Percentiles rank a stretch among this genome's conserved stretches.
phyloP scores from a whole-genome alignment of 73 alveolate genomes.

The Durusdinium trenchii region DNA sequence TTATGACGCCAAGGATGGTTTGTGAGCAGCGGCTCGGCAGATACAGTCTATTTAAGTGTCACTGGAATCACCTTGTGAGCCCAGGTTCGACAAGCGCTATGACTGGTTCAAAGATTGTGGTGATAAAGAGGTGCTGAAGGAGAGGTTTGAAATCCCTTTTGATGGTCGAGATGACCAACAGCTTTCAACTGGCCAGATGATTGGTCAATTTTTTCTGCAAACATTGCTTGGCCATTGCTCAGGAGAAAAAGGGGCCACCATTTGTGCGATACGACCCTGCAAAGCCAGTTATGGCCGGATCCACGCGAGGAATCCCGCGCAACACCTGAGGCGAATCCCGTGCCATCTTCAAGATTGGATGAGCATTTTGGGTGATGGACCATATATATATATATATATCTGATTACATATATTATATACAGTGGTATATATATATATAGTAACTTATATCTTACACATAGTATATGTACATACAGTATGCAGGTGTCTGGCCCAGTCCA shows the following conservation, averaged over 20 bases:
- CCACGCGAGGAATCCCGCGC: slow-evolving; percentile 77
- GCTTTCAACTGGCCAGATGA: background rate
- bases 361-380: too few species aligned
- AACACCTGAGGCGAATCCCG: background rate
- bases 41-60: background rate
- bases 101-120: slow-evolving; percentile 89
- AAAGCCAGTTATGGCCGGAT: slow-evolving; percentile 84
- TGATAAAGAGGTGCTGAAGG: slow-evolving; percentile 84
- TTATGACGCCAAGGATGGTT: slow-evolving; percentile 69
- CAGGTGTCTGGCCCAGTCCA: too few species aligned
- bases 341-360: too few species aligned
- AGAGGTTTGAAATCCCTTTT: background rate
- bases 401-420: too few species aligned
- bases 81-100: slow-evolving; percentile 76
- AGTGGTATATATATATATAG: background rate
- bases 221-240: background rate
- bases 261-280: slow-evolving; percentile 83
- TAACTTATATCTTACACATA: too few species aligned
- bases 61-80: background rate
- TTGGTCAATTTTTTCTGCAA: background rate
- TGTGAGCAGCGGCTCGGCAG: slow-evolving; percentile 75
- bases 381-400: too few species aligned
- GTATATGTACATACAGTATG: background rate
- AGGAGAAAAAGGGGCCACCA: slow-evolving; percentile 89
- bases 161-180: background rate